Conservation (phyloP, 2,329 filamentous ascomycete genomes). For the Hymenoscyphus infarciens region DNA sequence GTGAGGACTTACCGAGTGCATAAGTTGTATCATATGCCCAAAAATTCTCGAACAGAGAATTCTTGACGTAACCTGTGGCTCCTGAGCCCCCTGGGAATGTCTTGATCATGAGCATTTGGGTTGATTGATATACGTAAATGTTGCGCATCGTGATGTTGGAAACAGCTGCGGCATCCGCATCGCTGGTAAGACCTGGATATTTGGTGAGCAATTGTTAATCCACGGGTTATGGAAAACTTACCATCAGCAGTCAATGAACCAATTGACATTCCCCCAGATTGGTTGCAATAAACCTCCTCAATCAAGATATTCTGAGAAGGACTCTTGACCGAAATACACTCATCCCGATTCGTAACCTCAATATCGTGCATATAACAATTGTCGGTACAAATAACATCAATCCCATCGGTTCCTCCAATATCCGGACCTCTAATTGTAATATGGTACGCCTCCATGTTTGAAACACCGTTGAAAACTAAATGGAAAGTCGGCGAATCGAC, state of each 20-base stretch:
- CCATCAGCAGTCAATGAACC: conserved; percentile 31
- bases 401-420: conserved; percentile 38
- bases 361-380: conserved; percentile 40
- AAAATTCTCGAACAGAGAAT: conserved; percentile 36
- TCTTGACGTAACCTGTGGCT: conserved; percentile 35
- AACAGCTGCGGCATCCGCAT: conserved; percentile 13
- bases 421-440: conserved; percentile 38
- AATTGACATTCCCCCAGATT: conserved; percentile 38
- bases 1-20: conserved; percentile 20
- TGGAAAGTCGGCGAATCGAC: conserved; percentile 38
- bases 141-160: conserved; percentile 31
- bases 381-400: conserved; percentile 36
- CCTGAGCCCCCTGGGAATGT: conserved; percentile 39
- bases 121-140: conserved; percentile 37
- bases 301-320: conserved; percentile 37
- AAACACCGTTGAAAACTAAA: conserved; percentile 36
- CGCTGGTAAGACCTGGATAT: conserved; percentile 6
- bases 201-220: not conserved
- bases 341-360: conserved; percentile 38
- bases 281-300: conserved; percentile 38
- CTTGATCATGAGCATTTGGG: conserved; percentile 40
- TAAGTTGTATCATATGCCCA: conserved; percentile 28
- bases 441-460: conserved; percentile 39
- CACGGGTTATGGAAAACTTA: not conserved
- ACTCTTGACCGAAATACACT: conserved; percentile 39